phyloP scores from a whole-genome alignment of 2,329 filamentous ascomycete species.

The Orbilia javanica region DNA sequence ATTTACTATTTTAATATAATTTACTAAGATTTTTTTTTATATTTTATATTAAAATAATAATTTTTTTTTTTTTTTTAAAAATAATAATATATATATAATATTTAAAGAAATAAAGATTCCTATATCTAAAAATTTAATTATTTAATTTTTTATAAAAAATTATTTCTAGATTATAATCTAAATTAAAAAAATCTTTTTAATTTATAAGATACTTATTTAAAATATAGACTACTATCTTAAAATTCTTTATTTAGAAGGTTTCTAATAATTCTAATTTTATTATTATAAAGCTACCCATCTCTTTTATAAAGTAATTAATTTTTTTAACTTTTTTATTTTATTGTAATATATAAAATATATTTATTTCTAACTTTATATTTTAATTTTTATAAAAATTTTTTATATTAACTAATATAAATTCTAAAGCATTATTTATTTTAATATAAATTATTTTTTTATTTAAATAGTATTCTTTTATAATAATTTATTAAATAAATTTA shows the following conservation, averaged over 20 bases:
- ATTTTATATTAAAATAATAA: background rate
- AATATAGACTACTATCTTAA: background rate
- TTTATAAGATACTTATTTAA: background rate
- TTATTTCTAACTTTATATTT: too few relatives aligned
- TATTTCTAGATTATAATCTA: too few relatives aligned
- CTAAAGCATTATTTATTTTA: too few relatives aligned
- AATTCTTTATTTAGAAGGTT: background rate
- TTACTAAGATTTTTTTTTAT: background rate
- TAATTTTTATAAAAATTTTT: too few relatives aligned
- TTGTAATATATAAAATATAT: too few relatives aligned
- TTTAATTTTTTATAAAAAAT: background rate
- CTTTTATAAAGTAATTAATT: slow-evolving; percentile 58
- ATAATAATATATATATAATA: too few relatives aligned
- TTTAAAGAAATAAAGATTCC: background rate
- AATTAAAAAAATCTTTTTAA: too few relatives aligned
- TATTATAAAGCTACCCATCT: slow-evolving; percentile 2
- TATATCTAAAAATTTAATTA: background rate
- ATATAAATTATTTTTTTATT: too few relatives aligned
- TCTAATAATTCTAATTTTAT: background rate
- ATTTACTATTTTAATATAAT: background rate
- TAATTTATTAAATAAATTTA: too few relatives aligned
- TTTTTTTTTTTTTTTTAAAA: too few relatives aligned
- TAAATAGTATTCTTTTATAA: too few relatives aligned
- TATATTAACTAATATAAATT: too few relatives aligned
- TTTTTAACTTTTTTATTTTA: slow-evolving; percentile 26